Conservation (phyloP, 371 early-diverging fungal genomes). For the Syncephalastrum racemosum region DNA sequence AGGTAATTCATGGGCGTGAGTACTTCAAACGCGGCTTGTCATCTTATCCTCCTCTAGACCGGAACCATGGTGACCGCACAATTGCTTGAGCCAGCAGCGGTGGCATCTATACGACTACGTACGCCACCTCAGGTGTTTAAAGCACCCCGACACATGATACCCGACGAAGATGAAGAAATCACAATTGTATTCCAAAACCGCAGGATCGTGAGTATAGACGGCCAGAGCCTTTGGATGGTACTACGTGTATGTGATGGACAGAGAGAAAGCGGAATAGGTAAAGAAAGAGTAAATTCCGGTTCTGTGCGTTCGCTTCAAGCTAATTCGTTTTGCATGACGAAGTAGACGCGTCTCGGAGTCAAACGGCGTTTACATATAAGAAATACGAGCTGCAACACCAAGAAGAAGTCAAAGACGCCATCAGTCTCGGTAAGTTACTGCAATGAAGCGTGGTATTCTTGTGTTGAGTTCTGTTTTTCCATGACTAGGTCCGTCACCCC, state of each 20-base stretch:
- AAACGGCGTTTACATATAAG: constrained; percentile 58
- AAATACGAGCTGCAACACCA: constrained; percentile 61
- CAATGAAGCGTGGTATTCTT: not conserved
- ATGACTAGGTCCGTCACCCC: constrained; percentile 27
- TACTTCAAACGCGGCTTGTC: not conserved
- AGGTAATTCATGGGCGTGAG: constrained; percentile 28
- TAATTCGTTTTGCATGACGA: not conserved
- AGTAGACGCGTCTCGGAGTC: constrained; percentile 45
- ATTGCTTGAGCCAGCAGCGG: constrained; percentile 50
- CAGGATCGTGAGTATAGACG: constrained; percentile 58
- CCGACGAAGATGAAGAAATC: constrained; percentile 61
- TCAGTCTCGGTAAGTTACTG: constrained; percentile 46
- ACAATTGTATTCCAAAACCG: constrained; percentile 54
- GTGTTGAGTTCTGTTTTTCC: not conserved
- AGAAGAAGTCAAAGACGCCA: constrained; percentile 47
- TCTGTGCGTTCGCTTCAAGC: no score
- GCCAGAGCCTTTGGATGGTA: constrained; percentile 63
- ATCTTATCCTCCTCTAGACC: constrained; percentile 22
- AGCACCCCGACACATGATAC: constrained; percentile 14
- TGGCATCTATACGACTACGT: constrained; percentile 52
- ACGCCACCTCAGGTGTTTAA: constrained; percentile 45
- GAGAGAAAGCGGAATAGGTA: constrained; percentile 31
- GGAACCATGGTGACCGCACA: constrained; percentile 59
- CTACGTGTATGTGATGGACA: constrained; percentile 55
- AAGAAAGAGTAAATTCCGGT: constrained; percentile 3